Conservation (phyloP, 768 basidiomycete species). For the Phaeolepiota aurea region DNA sequence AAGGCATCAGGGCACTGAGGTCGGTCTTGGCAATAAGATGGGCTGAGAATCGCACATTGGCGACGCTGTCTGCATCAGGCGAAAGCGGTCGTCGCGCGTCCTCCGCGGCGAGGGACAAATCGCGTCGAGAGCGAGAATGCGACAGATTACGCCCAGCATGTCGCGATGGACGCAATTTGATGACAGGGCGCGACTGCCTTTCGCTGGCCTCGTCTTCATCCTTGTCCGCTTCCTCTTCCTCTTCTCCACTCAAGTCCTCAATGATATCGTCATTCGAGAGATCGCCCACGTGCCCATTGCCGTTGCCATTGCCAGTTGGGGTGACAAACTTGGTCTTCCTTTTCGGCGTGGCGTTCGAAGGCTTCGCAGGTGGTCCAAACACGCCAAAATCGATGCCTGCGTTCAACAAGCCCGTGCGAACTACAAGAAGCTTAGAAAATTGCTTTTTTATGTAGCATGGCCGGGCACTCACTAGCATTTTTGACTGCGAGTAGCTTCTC, state of each 20-base stretch:
- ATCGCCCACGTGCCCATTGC: conserved; percentile 10
- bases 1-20: conserved; percentile 56
- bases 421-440: conserved; percentile 12
- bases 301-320: conserved; percentile 17
- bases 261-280: conserved; percentile 15
- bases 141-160: conserved; percentile 36
- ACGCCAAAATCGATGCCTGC: conserved; percentile 74
- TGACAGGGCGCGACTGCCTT: conserved; percentile 61
- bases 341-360: conserved; percentile 19
- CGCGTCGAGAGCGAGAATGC: conserved; percentile 68
- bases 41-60: conserved; percentile 73
- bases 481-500: conserved; percentile 65
- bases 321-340: conserved; percentile 25
- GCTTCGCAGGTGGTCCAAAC: conserved; percentile 41
- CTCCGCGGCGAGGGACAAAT: conserved; percentile 49
- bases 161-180: conserved; percentile 58
- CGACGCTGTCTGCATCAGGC: conserved; percentile 62
- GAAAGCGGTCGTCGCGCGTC: conserved; percentile 49
- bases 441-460: conserved; percentile 3
- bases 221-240: conserved; percentile 21
- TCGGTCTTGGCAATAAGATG: conserved; percentile 54
- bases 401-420: conserved; percentile 57
- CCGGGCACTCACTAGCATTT: conserved; percentile 34
- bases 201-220: conserved; percentile 42
- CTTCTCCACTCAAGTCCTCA: conserved; percentile 19